phyloP scores from a whole-genome alignment of 2,329 filamentous ascomycete genomes.

The Phaeoacremonium minimum region DNA sequence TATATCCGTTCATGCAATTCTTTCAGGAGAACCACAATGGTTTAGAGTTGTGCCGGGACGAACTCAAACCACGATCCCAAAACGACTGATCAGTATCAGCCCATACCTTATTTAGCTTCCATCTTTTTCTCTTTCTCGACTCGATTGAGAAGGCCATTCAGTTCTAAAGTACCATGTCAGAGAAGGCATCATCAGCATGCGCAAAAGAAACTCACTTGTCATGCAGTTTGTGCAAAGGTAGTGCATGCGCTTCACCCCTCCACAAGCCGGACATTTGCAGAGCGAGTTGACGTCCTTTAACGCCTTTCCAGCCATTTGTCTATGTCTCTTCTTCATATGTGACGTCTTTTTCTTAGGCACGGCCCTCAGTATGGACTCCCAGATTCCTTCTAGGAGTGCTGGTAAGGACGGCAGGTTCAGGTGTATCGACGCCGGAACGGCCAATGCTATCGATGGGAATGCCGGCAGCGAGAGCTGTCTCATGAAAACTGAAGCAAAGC shows the following conservation, averaged over 20 bases:
- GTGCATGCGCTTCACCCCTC: conserved; percentile 83
- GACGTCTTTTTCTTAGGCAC: conserved; percentile 99
- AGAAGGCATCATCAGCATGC: too few species aligned
- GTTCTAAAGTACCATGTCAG: conserved; percentile 7
- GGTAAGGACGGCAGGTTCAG: conserved; percentile 55
- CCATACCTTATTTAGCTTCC: too few species aligned
- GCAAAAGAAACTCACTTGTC: conserved; percentile 71
- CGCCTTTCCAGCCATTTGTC: conserved; percentile 93
- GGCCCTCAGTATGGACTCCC: conserved; percentile 87
- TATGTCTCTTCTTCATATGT: conserved; percentile 88
- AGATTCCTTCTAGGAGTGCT: conserved; percentile 73
- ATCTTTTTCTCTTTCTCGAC: too few species aligned
- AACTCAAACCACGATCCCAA: too few species aligned
- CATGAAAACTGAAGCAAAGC: conserved; percentile 37
- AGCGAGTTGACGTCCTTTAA: conserved; percentile 84
- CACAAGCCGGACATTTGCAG: conserved; percentile 87
- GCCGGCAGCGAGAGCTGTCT: conserved; percentile 41
- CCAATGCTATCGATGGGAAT: conserved; percentile 50
- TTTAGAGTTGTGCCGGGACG: too few species aligned
- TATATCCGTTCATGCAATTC: too few species aligned
- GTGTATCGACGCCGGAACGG: conserved; percentile 57
- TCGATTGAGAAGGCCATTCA: too few species aligned
- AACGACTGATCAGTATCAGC: too few species aligned
- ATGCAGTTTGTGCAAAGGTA: conserved; percentile 85
- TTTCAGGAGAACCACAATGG: too few species aligned